Base-by-base conservation (phyloP, 495 filamentous ascomycete species). In the Tuber umbilicatum region DNA sequence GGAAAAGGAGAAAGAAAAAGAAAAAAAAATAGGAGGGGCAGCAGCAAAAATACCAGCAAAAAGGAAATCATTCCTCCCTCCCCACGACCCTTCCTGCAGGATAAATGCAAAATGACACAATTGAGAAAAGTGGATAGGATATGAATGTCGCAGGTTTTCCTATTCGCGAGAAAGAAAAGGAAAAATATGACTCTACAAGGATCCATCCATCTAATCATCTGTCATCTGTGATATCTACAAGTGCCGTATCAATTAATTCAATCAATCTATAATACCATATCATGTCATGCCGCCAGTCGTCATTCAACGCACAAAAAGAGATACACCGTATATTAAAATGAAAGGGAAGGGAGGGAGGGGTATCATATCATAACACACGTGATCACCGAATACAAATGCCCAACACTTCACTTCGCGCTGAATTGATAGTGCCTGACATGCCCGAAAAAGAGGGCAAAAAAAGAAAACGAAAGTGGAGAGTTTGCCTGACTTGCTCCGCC, bases 401-500 rank as follows among this genome's bases (percentile, higher is more conserved):
- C 19, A 60, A 64, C 7, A 64, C 55, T 64, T 17, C n/a, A n/a
- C n/a, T n/a, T n/a, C n/a, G n/a, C 55, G 55, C 55, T 27, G 55
- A 64, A 64, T 31, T 64, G 55, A 64, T 19, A 27, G 35, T 64
- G 55, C 31, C 27, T 16, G 27, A 64, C 31, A 64, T 64, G 55
- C 55, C 55, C 27, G 27, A 64, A 64, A 35, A 50, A 9, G 68
- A 77, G 45, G 43, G 68, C 69, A 69, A 47, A 64, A 40, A 55
- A 67, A 55, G 45, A 50, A 70, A 75, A 55, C 12, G 69, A 74
- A 74, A 69, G 71, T 69, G 68, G 68, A 69, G 69, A 69, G 77
- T 40, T 68, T 78, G 43, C 60, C 69, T 72, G 73, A 69, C 71
- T 69, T 73, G 47, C 69, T 78, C 77, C 69, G 77, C 76, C 71